phyloP scores from a whole-genome alignment of 768 basidiomycete species.

The Rhizopogon vinicolor region DNA sequence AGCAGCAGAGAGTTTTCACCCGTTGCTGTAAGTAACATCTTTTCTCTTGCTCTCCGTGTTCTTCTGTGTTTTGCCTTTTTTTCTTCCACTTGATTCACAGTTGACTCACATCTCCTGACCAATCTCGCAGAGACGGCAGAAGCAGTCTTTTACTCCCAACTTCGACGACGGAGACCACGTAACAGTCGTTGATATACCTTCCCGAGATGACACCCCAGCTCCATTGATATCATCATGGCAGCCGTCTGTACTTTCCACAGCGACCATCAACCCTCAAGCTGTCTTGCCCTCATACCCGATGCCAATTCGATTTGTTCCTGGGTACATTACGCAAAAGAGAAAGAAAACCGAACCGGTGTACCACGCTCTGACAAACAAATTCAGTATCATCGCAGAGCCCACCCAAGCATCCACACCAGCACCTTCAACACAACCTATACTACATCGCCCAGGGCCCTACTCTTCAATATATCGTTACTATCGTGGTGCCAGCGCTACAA shows the following conservation, averaged over 20 bases:
- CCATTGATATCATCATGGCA: conserved; percentile 51
- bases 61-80: neutral
- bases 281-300: conserved; percentile 15
- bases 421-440: conserved; percentile 17
- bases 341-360: conserved; percentile 31
- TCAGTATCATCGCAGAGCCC: conserved; percentile 32
- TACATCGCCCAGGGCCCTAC: conserved; percentile 36
- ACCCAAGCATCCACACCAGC: conserved; percentile 21
- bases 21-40: conserved; percentile 30
- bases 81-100: neutral
- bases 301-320: conserved; percentile 45
- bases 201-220: conserved; percentile 32
- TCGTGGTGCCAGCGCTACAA: conserved; percentile 11
- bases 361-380: conserved; percentile 42
- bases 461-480: conserved; percentile 37
- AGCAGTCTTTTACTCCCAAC: conserved; percentile 47
- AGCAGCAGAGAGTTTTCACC: conserved; percentile 59
- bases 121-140: conserved; percentile 34
- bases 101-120: neutral
- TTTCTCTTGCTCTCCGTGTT: neutral
- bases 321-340: conserved; percentile 32
- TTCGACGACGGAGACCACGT: conserved; percentile 46
- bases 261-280: conserved; percentile 26
- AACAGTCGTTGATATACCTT: conserved; percentile 38
- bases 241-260: conserved; percentile 17